Evolutionary conservation across 495 filamentous ascomycete species (phyloP).

Genomic region (Evansstolkia leycettana): DNA sequence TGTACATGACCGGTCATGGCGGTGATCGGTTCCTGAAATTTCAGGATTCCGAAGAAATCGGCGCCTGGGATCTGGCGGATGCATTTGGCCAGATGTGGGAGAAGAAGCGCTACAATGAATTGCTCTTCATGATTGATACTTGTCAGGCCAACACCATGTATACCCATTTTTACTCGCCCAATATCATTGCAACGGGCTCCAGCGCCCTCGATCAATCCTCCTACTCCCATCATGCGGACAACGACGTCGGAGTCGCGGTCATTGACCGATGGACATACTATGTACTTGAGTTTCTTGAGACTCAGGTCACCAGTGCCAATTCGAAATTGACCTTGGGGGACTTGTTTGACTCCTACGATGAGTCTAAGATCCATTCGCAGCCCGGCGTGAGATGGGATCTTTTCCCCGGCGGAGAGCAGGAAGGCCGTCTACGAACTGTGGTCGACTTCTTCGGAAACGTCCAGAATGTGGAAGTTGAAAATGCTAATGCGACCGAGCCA

Average conservation of each 20-base stretch:
- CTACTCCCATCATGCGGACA: constrained; percentile 95
- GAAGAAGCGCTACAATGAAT: constrained; percentile 90
- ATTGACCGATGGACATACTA: constrained; percentile 99
- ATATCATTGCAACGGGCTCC: constrained; percentile 91
- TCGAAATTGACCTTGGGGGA: constrained; percentile 83
- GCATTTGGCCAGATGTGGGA: constrained; percentile 99
- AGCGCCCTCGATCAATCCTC: constrained; percentile 88
- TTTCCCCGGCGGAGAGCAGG: constrained; percentile 67
- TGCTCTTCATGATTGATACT: constrained; percentile 99
- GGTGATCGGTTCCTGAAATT: constrained; percentile 99
- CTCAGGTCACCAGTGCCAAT: constrained; percentile 67
- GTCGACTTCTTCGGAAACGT: constrained; percentile 99
- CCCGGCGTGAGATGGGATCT: constrained; percentile 92
- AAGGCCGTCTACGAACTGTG: constrained; percentile 61
- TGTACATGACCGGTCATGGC: constrained; percentile 98
- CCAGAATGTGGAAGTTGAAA: constrained; percentile 86
- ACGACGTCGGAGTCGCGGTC: constrained; percentile 93
- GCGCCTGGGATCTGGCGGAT: constrained; percentile 89
- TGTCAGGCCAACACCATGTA: constrained; percentile 99
- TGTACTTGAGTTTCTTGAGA: constrained; percentile 93
- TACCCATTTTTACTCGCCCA: constrained; percentile 90
- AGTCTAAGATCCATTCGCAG: constrained; percentile 82
- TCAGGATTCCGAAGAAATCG: constrained; percentile 95
- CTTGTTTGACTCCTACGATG: constrained; percentile 90
- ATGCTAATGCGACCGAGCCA: constrained; percentile 36